phyloP scores from a whole-genome alignment of 2,329 filamentous ascomycete genomes.

The Paraphoma sp. region DNA sequence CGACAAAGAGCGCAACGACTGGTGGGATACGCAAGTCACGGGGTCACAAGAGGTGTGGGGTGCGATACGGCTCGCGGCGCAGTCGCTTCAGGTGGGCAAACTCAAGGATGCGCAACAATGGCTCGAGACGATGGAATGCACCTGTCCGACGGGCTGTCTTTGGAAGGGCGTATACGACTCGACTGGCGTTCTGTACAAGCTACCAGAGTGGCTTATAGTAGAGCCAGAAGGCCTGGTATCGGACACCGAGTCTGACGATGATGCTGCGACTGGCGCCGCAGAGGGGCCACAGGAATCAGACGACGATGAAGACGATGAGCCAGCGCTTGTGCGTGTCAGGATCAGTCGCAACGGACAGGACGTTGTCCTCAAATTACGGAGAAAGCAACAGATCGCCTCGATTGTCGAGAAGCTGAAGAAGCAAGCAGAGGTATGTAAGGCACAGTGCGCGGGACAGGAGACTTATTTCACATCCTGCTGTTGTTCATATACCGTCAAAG shows the following conservation, averaged over 20 bases:
- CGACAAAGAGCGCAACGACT: slow-evolving; percentile 75
- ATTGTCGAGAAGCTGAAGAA: slow-evolving; percentile 69
- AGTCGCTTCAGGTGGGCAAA: slow-evolving; percentile 66
- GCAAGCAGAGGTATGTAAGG: slow-evolving; percentile 65
- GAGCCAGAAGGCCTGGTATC: slow-evolving; percentile 51
- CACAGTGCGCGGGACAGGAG: no score
- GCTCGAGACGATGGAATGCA: slow-evolving; percentile 73
- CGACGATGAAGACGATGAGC: slow-evolving; percentile 26
- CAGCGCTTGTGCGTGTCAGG: slow-evolving; percentile 42
- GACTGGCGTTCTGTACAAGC: slow-evolving; percentile 50
- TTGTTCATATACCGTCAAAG: neutral
- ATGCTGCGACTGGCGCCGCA: slow-evolving; percentile 1
- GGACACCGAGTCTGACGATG: slow-evolving; percentile 27
- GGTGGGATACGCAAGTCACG: slow-evolving; percentile 89
- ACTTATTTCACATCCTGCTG: neutral
- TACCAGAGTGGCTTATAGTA: slow-evolving; percentile 54
- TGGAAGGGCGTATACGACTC: slow-evolving; percentile 54
- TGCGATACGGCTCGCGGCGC: slow-evolving; percentile 71
- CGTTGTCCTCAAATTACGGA: slow-evolving; percentile 42
- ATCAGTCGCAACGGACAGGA: slow-evolving; percentile 50
- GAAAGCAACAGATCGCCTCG: slow-evolving; percentile 64
- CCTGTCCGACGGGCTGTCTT: slow-evolving; percentile 51
- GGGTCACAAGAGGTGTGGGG: slow-evolving; percentile 82
- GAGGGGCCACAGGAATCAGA: slow-evolving; percentile 28
- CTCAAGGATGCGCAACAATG: slow-evolving; percentile 73